Evolutionary conservation across 306 rosid genomes (phyloP).

Genomic region (Carpinus fangiana): DNA sequence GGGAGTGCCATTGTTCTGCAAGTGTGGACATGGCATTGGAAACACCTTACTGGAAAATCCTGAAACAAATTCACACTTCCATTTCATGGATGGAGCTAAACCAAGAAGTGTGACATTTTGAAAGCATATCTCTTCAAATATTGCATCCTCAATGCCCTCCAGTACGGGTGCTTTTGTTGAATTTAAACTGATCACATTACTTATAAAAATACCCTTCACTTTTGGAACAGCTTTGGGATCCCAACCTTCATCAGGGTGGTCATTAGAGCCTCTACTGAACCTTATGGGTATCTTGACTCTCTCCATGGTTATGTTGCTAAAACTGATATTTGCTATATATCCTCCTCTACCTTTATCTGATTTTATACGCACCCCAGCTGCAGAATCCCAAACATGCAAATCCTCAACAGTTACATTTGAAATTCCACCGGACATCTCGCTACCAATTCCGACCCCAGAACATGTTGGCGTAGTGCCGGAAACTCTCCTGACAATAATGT

Average conservation of each 20-base stretch:
- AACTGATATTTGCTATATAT: constrained; percentile 57
- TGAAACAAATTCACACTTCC: constrained; percentile 78
- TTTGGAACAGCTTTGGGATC: constrained; percentile 86
- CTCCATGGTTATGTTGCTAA: constrained; percentile 64
- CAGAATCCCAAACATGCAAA: constrained; percentile 88
- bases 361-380: constrained; percentile 81
- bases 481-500: constrained; percentile 77
- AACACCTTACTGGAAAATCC: constrained; percentile 68
- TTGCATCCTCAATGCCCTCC: constrained; percentile 63
- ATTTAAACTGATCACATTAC: constrained; percentile 64
- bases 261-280: constrained; percentile 87
- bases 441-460: constrained; percentile 94
- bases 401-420: constrained; percentile 70
- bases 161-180: constrained; percentile 74
- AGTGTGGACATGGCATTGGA: constrained; percentile 73
- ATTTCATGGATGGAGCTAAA: constrained; percentile 42
- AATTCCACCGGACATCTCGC: constrained; percentile 97
- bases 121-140: constrained; percentile 73
- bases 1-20: constrained; percentile 44
- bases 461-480: constrained; percentile 96
- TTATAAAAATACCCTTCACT: constrained; percentile 58
- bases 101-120: constrained; percentile 67
- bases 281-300: constrained; percentile 82
- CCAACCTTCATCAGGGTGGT: constrained; percentile 92
- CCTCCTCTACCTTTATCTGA: constrained; percentile 94